phyloP scores from a whole-genome alignment of 2,329 filamentous ascomycete genomes.

The Magnaporthiopsis incrustans region DNA sequence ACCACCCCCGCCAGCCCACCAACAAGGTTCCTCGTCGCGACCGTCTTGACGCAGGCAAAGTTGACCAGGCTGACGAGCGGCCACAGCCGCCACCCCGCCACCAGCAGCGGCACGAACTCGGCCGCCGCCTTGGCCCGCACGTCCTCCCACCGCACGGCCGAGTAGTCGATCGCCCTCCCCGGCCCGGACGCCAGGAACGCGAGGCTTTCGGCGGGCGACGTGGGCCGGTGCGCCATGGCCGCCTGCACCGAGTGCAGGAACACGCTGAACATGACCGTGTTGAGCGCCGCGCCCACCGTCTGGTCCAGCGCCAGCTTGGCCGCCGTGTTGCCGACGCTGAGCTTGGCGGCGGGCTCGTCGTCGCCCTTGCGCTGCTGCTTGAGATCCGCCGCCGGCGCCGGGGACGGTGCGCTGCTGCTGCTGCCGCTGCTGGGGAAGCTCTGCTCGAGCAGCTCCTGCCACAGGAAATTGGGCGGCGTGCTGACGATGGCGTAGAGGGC shows the following conservation, averaged over 20 bases:
- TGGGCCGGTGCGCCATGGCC: slow-evolving; percentile 35
- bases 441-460: slow-evolving; percentile 74
- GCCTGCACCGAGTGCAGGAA: slow-evolving; percentile 47
- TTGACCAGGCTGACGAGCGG: slow-evolving; percentile 59
- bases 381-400: slow-evolving; percentile 9
- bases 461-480: slow-evolving; percentile 77
- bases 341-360: slow-evolving; percentile 35
- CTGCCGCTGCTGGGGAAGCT: slow-evolving; percentile 54
- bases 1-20: slow-evolving; percentile 59
- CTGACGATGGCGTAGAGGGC: slow-evolving; percentile 63
- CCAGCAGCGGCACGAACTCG: slow-evolving; percentile 57
- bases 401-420: too few relatives aligned
- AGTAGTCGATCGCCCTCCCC: slow-evolving; percentile 33
- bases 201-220: slow-evolving; percentile 23
- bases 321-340: slow-evolving; percentile 55
- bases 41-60: slow-evolving; percentile 56
- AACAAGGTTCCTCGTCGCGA: slow-evolving; percentile 57
- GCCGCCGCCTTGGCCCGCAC: slow-evolving; percentile 35
- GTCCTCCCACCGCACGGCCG: slow-evolving; percentile 33
- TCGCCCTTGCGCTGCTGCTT: slow-evolving; percentile 10
- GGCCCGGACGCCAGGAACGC: slow-evolving; percentile 20
- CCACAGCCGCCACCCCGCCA: slow-evolving; percentile 65
- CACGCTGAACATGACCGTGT: slow-evolving; percentile 56
- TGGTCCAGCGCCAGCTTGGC: slow-evolving; percentile 64
- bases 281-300: slow-evolving; percentile 55